phyloP scores from a whole-genome alignment of 2,329 filamentous ascomycete species.

The Xylaria sp. region DNA sequence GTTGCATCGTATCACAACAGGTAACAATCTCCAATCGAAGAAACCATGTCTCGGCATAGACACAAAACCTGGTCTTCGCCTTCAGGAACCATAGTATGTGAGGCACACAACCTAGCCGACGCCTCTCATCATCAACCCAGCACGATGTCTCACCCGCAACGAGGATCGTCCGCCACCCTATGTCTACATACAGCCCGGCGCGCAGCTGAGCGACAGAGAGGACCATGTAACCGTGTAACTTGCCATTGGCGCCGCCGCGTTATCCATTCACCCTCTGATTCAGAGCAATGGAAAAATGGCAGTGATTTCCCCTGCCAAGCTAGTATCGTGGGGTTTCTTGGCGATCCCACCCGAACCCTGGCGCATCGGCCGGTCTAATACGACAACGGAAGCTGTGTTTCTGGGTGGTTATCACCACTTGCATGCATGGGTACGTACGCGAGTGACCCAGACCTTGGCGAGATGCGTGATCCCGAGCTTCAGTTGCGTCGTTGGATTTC shows the following conservation, averaged over 20 bases:
- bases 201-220: constrained; percentile 6
- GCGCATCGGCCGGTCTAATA: constrained; percentile 17
- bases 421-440: constrained; percentile 2
- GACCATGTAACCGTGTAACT: constrained; percentile 3
- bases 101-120: constrained; percentile 1
- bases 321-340: constrained; percentile 25
- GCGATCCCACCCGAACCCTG: constrained; percentile 22
- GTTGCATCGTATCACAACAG: background rate
- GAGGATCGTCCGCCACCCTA: background rate
- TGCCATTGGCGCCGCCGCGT: background rate
- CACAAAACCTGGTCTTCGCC: background rate
- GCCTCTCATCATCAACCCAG: constrained; percentile 1
- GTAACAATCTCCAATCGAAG: background rate
- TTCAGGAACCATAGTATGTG: background rate
- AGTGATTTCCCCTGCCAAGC: constrained; percentile 27
- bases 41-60: background rate
- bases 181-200: background rate
- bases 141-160: background rate
- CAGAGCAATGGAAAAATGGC: background rate
- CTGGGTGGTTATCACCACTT: constrained; percentile 15
- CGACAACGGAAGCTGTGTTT: constrained; percentile 25
- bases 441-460: background rate
- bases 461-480: constrained; percentile 25
- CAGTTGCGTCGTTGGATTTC: constrained; percentile 19
- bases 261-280: constrained; percentile 5